Percentiles rank a stretch among this genome's conserved stretches.
These are phyloP conservation scores for Aegilops longissima DNA, from an alignment of 176 grass and related monocot genomes.

Conservation along the genomic window DNA sequence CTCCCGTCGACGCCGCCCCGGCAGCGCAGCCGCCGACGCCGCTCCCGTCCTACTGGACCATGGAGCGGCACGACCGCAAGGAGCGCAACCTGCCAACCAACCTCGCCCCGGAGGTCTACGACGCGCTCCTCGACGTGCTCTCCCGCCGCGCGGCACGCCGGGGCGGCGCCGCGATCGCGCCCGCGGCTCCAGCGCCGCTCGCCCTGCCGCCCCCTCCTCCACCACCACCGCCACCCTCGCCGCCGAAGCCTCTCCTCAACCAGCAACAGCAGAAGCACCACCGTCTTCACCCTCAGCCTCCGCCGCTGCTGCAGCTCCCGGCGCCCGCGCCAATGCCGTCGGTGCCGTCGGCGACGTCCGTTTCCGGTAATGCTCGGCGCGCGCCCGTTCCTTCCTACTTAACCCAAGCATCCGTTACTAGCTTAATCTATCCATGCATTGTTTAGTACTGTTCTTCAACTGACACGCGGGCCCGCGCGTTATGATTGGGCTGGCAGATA, in stretches of 20 bases:
- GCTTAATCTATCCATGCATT: slow-evolving; percentile 28
- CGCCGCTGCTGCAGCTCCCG: neutral
- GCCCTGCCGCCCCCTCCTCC: slow-evolving; percentile 34
- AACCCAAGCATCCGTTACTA: slow-evolving; percentile 15
- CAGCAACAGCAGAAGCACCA: neutral
- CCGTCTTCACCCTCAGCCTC: neutral
- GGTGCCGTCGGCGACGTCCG: slow-evolving; percentile 53
- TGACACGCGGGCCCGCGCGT: slow-evolving; percentile 28
- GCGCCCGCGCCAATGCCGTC: neutral
- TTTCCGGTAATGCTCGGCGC: slow-evolving; percentile 79
- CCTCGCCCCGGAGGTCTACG: slow-evolving; percentile 77
- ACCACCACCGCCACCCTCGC: neutral
- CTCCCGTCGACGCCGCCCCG: neutral
- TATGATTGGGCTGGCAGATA: slow-evolving; percentile 39
- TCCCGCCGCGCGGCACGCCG: slow-evolving; percentile 68
- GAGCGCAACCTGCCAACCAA: slow-evolving; percentile 92
- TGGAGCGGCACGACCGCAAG: slow-evolving; percentile 92
- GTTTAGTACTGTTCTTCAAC: slow-evolving; percentile 25
- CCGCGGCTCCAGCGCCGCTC: slow-evolving; percentile 3
- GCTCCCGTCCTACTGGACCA: slow-evolving; percentile 72
- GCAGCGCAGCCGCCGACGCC: neutral
- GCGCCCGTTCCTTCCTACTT: slow-evolving; percentile 13
- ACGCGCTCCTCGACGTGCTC: slow-evolving; percentile 83
- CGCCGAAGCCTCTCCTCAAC: slow-evolving; percentile 17
- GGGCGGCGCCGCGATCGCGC: slow-evolving; percentile 36